phyloP scores from a whole-genome alignment of 331 rosid genomes.

The Rosa hybrid region DNA sequence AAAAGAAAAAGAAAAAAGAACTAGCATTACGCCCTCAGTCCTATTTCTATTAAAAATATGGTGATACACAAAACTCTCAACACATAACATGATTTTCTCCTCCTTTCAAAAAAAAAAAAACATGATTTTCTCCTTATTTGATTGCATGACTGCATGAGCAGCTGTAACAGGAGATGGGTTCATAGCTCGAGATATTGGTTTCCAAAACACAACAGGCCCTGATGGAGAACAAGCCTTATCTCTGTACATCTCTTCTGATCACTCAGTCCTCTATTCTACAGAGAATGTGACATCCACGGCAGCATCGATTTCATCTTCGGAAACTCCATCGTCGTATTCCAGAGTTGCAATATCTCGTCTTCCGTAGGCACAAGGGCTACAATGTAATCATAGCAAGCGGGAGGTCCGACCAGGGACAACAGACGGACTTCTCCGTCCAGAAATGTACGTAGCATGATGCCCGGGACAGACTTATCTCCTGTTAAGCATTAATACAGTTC shows the following conservation, averaged over 20 bases:
- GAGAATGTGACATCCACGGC: slow-evolving; percentile 57
- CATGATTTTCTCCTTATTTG: neutral
- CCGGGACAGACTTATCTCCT: slow-evolving; percentile 23
- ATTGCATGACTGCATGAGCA: slow-evolving; percentile 24
- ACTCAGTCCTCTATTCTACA: slow-evolving; percentile 53
- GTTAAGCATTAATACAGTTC: slow-evolving; percentile 30
- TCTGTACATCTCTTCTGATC: slow-evolving; percentile 46
- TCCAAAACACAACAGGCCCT: slow-evolving; percentile 58
- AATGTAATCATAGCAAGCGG: slow-evolving; percentile 45
- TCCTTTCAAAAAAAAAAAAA: too few relatives aligned
- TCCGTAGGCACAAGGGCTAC: slow-evolving; percentile 34
- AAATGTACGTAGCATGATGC: slow-evolving; percentile 26
- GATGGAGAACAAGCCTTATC: slow-evolving; percentile 55
- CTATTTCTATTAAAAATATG: too few relatives aligned
- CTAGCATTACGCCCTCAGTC: too few relatives aligned
- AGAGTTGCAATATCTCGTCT: slow-evolving; percentile 37
- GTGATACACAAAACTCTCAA: too few relatives aligned
- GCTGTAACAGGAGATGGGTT: slow-evolving; percentile 54
- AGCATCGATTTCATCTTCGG: slow-evolving; percentile 73
- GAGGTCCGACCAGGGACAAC: slow-evolving; percentile 45
- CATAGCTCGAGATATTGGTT: slow-evolving; percentile 54
- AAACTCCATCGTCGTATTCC: slow-evolving; percentile 56
- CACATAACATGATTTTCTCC: neutral
- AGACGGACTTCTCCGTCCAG: slow-evolving; percentile 51
- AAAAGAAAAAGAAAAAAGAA: too few relatives aligned